These are phyloP conservation scores for Hippophae tibetana DNA, from an alignment of 306 rosid species.

Conservation along the genomic window DNA sequence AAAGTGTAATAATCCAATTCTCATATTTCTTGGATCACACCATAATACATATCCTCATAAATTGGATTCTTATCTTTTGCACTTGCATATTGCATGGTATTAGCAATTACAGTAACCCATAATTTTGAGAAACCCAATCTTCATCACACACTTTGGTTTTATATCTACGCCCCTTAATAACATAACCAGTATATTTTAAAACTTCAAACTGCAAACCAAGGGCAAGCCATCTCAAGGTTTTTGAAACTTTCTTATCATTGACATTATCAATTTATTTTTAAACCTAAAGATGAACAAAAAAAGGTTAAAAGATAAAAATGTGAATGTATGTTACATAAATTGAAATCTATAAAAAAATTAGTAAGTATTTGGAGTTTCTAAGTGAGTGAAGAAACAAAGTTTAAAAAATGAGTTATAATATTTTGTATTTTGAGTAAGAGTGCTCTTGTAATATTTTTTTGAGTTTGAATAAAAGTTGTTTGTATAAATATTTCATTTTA, in stretches of 20 bases:
- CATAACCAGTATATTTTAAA: background rate
- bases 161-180: background rate
- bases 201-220: background rate
- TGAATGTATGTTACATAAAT: too few relatives aligned
- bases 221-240: constrained; percentile 1
- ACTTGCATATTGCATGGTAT: background rate
- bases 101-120: background rate
- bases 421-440: too few relatives aligned
- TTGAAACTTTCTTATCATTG: background rate
- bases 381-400: too few relatives aligned
- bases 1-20: background rate
- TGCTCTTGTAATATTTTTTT: too few relatives aligned
- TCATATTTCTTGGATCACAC: constrained; percentile 4
- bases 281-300: too few relatives aligned
- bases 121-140: background rate
- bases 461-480: too few relatives aligned
- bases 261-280: too few relatives aligned
- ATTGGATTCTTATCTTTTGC: constrained; percentile 2
- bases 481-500: too few relatives aligned
- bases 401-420: too few relatives aligned
- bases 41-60: background rate
- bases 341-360: too few relatives aligned
- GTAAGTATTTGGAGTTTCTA: too few relatives aligned
- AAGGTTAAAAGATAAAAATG: too few relatives aligned
- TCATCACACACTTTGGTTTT: background rate